phyloP scores from a whole-genome alignment of 2,329 filamentous ascomycete genomes.

The Curvularia verruculosa region DNA sequence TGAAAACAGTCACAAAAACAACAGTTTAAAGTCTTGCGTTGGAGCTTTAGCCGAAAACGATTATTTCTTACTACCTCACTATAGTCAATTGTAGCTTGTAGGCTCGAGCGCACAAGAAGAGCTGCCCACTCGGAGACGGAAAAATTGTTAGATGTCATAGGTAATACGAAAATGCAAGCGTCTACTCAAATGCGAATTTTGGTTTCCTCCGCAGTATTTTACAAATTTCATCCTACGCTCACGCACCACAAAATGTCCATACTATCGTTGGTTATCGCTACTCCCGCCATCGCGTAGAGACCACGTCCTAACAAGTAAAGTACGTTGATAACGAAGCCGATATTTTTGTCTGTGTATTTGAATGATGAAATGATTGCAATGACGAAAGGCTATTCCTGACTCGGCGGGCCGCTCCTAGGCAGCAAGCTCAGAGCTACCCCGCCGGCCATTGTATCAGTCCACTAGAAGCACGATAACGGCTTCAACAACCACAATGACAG shows the following conservation, averaged over 20 bases:
- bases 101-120: not conserved
- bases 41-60: not conserved
- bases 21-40: not conserved
- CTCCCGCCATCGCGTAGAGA: not conserved
- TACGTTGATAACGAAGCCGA: not conserved
- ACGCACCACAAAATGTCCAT: not conserved
- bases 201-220: not conserved
- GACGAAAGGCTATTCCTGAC: not conserved
- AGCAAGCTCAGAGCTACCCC: slow-evolving; percentile 17
- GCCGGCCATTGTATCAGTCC: slow-evolving; percentile 6
- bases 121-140: not conserved
- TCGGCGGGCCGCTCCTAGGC: slow-evolving; percentile 1
- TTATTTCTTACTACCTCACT: not conserved
- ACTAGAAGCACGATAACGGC: slow-evolving; percentile 1
- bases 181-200: not conserved
- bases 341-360: not conserved
- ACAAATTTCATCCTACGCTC: too few relatives aligned
- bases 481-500: slow-evolving; percentile 31
- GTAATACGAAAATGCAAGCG: not conserved
- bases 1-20: not conserved
- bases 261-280: not conserved
- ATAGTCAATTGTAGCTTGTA: not conserved
- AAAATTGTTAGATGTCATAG: not conserved
- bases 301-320: not conserved
- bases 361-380: not conserved